A percentile compares a stretch with the other conserved stretches of the same genome.
Evolutionary conservation across 495 filamentous ascomycete genomes (phyloP).

Genomic region (Daldinia bambusicola): DNA sequence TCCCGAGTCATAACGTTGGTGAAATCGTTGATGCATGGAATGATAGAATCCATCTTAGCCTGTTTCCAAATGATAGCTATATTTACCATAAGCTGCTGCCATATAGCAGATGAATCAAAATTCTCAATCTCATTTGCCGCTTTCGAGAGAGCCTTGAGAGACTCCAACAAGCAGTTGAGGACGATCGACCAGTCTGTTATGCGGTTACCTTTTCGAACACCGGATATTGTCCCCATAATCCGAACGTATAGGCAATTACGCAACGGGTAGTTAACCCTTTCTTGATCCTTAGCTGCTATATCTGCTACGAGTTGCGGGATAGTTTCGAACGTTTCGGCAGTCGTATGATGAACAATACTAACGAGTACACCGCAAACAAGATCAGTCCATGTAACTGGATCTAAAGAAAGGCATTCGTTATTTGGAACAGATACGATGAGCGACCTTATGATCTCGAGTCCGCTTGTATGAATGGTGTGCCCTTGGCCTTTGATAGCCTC

Average conservation of each 20-base stretch:
- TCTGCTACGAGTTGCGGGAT: conserved; percentile 68
- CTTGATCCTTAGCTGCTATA: conserved; percentile 53
- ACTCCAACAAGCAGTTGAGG: conserved; percentile 64
- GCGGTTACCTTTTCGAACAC: conserved; percentile 80
- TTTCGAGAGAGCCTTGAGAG: conserved; percentile 60
- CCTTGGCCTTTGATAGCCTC: conserved; percentile 89
- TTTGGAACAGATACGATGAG: conserved; percentile 65
- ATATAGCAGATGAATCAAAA: conserved; percentile 58
- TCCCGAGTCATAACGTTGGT: conserved; percentile 72
- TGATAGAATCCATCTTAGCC: conserved; percentile 81
- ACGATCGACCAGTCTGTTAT: conserved; percentile 77
- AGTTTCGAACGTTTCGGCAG: conserved; percentile 71
- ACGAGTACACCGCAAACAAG: conserved; percentile 79
- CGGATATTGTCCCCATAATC: conserved; percentile 72
- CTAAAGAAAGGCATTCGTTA: conserved; percentile 57
- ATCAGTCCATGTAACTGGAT: conserved; percentile 63
- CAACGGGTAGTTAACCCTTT: conserved; percentile 47
- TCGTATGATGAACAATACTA: conserved; percentile 83
- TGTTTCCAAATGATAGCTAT: conserved; percentile 75
- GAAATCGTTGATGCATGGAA: conserved; percentile 71
- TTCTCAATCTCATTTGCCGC: conserved; percentile 50
- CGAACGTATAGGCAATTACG: conserved; percentile 65
- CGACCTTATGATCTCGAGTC: conserved; percentile 71
- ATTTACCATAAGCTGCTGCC: conserved; percentile 67
- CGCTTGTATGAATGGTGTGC: conserved; percentile 81